Conservation (phyloP, 305 asterid genomes). For the Solanum hybrid region DNA sequence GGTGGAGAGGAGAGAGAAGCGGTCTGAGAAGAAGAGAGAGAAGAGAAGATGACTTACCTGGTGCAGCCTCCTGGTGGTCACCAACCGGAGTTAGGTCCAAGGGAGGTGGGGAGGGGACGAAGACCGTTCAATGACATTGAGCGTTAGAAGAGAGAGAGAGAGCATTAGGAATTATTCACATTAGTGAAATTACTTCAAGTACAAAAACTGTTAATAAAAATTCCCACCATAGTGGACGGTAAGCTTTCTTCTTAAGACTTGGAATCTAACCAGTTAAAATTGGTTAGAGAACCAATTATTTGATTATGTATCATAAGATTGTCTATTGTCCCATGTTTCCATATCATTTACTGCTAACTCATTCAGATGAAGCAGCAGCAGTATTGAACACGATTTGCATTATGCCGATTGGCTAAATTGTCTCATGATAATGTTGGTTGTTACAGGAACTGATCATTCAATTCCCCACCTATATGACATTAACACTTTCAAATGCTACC, state of each 20-base stretch:
- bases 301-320: neutral
- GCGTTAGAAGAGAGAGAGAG: neutral
- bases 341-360: neutral
- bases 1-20: neutral
- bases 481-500: slow-evolving; percentile 76
- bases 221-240: neutral
- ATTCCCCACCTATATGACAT: slow-evolving; percentile 74
- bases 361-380: neutral
- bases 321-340: neutral
- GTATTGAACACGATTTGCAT: neutral
- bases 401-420: neutral
- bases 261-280: neutral
- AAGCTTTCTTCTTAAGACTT: neutral
- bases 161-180: neutral
- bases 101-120: neutral
- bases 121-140: neutral
- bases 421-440: neutral
- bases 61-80: neutral
- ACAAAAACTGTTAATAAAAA: neutral
- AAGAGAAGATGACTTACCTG: neutral
- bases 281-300: neutral
- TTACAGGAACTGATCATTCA: slow-evolving; percentile 80
- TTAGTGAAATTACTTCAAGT: neutral
- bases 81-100: neutral
- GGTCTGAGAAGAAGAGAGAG: neutral